Evolutionary conservation across 2,329 filamentous ascomycete genomes (phyloP).

Genomic region (Cordyceps fumosorosea): DNA sequence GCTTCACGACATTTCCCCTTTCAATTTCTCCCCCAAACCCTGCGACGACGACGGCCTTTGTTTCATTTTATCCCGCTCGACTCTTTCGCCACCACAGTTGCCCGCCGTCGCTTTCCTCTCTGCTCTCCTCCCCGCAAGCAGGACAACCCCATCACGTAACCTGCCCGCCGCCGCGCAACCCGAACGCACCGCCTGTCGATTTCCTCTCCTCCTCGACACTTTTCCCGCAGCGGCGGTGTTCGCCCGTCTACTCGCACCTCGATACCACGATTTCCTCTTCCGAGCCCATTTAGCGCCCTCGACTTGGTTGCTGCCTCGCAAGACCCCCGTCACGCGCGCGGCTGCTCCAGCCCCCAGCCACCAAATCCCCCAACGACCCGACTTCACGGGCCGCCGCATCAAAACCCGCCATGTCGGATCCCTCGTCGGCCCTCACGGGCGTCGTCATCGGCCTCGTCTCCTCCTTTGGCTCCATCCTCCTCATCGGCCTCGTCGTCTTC

Average conservation of each 20-base stretch:
- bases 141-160: not conserved
- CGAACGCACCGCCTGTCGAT: conserved; percentile 8
- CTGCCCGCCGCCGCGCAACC: not conserved
- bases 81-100: not conserved
- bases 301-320: not conserved
- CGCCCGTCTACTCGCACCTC: not conserved
- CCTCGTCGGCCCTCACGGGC: conserved; percentile 54
- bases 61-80: not conserved
- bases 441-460: conserved; percentile 93
- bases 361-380: not conserved
- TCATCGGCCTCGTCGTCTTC: conserved; percentile 81
- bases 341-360: not conserved
- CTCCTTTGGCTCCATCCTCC: conserved; percentile 82
- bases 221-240: conserved; percentile 11
- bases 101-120: not conserved
- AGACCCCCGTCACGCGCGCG: not conserved
- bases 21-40: not conserved
- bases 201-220: not conserved
- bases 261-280: not conserved
- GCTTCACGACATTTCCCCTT: not conserved
- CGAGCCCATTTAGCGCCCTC: not conserved
- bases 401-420: conserved; percentile 18
- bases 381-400: not conserved
- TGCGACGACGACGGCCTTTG: not conserved
- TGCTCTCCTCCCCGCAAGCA: not conserved